Evolutionary conservation across 164 flowering plant species (phyloP), one percentile per base, ranked within the genome.

Genomic region (Macadamia tetraphylla): DNA sequence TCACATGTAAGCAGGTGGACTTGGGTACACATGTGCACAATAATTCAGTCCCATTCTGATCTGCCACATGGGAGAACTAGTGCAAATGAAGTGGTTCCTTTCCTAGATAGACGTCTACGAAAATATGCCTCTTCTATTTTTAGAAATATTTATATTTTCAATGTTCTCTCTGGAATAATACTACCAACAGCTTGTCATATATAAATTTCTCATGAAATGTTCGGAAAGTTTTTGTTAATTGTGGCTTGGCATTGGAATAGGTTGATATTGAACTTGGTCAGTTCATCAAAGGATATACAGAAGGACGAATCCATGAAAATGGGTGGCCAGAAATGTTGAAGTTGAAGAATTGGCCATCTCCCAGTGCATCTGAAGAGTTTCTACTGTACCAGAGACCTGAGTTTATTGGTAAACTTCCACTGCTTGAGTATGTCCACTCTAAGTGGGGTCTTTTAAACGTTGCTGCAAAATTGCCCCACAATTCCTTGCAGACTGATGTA

Each of bases 401-500:
- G 53, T 87, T 94, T 68, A 82, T 90, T 67, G 86, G 89, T 71
- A 86, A 82, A 81, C 65, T 94, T 62, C 98, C 99, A 43, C 79
- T 92, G 64, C 89, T 90, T 52, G 98, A 94, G 80, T 92, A 83
- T 72, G 86, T 92, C 56, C 99, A 94, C 85, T 88, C 94, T 40
- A 90, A 91, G 80, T 90, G 90, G 90, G 99, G 98, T 67, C 83
- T 94, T 77, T 79, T 94, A 55, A 94, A 94, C 80, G 88, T 94
- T 76, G 91, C 97, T 53, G 94, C 99, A 63, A 92, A 88, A 74
- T 69, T 94, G 79, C 98, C 99, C 44, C 92, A 87, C 67, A 91
- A 84, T 75, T 87, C 96, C 62, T 68, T 90, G 79, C 97, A 88
- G 76, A 83, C 85, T 83, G 97, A 92, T 75, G 88, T 80, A 3